A percentile compares a stretch with the other conserved stretches of the same genome.
Evolutionary conservation across 441 rosid genomes (phyloP).

Genomic region (Aquilaria agallochum): DNA sequence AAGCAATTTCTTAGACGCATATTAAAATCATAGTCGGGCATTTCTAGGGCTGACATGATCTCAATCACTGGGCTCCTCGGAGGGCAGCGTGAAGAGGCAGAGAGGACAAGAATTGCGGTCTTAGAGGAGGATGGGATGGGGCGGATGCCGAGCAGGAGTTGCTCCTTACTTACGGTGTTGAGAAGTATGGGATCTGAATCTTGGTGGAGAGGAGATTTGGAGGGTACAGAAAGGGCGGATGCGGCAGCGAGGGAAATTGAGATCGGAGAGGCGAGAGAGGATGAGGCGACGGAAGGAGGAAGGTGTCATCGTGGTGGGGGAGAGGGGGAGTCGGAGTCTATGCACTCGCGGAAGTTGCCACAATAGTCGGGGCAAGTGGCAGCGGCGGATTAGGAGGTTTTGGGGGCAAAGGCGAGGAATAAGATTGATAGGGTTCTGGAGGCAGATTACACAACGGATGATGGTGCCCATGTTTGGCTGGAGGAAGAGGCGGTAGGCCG

Average conservation of each 20-base stretch:
- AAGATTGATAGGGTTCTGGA: too few relatives aligned
- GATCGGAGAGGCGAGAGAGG: conserved; percentile 21
- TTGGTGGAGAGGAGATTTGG: conserved; percentile 22
- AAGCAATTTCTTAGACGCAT: too few relatives aligned
- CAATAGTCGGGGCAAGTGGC: conserved; percentile 40
- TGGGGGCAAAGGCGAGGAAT: too few relatives aligned
- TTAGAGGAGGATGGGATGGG: conserved; percentile 49
- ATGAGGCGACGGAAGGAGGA: conserved; percentile 38
- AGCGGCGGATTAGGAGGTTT: conserved; percentile 23
- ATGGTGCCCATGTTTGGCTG: too few relatives aligned
- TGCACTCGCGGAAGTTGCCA: conserved; percentile 31
- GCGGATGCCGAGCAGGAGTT: conserved; percentile 36
- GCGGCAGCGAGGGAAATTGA: conserved; percentile 9
- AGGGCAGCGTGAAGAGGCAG: conserved; percentile 47
- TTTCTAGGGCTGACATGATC: too few relatives aligned
- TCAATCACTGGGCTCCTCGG: conserved; percentile 4
- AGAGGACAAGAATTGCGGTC: conserved; percentile 55
- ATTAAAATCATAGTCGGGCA: too few relatives aligned
- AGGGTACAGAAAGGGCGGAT: conserved; percentile 4
- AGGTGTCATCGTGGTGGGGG: conserved; percentile 20
- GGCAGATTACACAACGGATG: too few relatives aligned
- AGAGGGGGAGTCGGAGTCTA: conserved; percentile 28
- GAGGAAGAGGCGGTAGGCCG: too few relatives aligned
- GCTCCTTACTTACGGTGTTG: conserved; percentile 56
- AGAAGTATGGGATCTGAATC: conserved; percentile 18